Evolutionary conservation across 2,329 filamentous ascomycete genomes (phyloP), one percentile per base, ranked within the genome.

Genomic region (Septoria linicola): DNA sequence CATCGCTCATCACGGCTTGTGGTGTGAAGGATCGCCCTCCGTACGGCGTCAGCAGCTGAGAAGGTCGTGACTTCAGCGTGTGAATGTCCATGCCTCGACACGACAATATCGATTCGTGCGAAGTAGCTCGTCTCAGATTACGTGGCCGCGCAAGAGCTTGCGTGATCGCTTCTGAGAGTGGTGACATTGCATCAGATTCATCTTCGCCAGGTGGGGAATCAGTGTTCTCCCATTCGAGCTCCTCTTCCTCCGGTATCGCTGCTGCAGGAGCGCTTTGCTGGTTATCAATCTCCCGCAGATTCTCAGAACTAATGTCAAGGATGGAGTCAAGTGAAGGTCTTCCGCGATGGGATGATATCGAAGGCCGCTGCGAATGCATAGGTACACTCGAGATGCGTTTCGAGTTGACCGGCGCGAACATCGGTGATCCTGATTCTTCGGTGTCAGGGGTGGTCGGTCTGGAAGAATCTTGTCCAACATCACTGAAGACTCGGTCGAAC

Each of bases 61-160:
- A 88, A 0, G 89, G 88, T 3, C 87, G 81, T 1, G 80, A 78
- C 62, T 85, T 84, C 3, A 95, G 76, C 2, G 67, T 69, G 67
- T 95, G 90, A 42, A 96, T 95, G 66, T 96, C 92, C 68, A 96
- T 85, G 2, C 89, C 90, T 0, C 85, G 82, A 1, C 96, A 80
- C 0, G 91, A 96, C 60, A 96, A 80, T 55, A 96, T 84, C 14
- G 89, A 95, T 67, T 96, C 91, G 61, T 95, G 89, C 1, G 91
- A 96, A 1, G 83, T 67, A 2, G 83, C 78, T 25, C 86, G 84
- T 34, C 82, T 86, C 3, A 91, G 37, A 2, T 70, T 1, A 70
- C 69, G 39, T 66, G 69, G 19, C 63, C 46, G 72, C 73, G 49
- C 49, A 39, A 63, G 49, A 17, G 59, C 54, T 25, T 53, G 51